Percentiles rank a stretch among this genome's conserved stretches.
These are phyloP conservation scores for Blepharisma undulans DNA, from an alignment of 169 alveolate genomes.

Conservation along the genomic window DNA sequence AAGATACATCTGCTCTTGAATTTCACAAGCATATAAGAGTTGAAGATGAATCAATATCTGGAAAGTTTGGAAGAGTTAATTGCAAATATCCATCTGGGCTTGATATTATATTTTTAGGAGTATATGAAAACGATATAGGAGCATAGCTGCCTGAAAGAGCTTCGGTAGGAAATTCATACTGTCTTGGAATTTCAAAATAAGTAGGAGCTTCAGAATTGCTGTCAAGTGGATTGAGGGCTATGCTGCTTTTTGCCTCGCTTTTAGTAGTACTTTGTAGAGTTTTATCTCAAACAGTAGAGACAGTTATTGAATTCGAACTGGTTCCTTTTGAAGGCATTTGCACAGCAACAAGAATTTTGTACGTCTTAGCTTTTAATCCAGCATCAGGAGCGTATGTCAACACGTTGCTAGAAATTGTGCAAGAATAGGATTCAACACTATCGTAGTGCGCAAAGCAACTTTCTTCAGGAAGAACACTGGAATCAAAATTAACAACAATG, in stretches of 20 bases:
- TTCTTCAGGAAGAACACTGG: background rate
- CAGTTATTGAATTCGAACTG: background rate
- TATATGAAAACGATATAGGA: background rate
- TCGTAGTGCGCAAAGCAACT: background rate
- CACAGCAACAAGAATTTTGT: background rate
- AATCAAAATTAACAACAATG: background rate
- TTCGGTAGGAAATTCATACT: background rate
- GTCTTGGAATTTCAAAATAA: conserved; percentile 33
- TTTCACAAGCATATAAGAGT: conserved; percentile 18
- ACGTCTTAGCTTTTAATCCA: background rate
- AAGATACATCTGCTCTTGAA: background rate
- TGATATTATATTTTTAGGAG: background rate
- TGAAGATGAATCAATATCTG: background rate
- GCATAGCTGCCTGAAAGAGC: background rate
- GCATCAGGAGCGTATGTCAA: background rate
- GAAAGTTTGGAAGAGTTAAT: conserved; percentile 3
- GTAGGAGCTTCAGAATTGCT: background rate
- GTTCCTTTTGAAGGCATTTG: background rate
- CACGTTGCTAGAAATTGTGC: background rate
- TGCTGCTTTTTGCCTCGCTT: background rate
- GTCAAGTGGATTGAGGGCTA: background rate
- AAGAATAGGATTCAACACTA: background rate
- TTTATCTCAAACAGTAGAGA: background rate
- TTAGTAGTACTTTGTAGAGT: background rate
- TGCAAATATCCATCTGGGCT: background rate